A percentile compares a stretch with the other conserved stretches of the same genome.
Evolutionary conservation across 108 stramenopile genomes (phyloP).

Genomic region (Fistulifera pelliculosa): DNA sequence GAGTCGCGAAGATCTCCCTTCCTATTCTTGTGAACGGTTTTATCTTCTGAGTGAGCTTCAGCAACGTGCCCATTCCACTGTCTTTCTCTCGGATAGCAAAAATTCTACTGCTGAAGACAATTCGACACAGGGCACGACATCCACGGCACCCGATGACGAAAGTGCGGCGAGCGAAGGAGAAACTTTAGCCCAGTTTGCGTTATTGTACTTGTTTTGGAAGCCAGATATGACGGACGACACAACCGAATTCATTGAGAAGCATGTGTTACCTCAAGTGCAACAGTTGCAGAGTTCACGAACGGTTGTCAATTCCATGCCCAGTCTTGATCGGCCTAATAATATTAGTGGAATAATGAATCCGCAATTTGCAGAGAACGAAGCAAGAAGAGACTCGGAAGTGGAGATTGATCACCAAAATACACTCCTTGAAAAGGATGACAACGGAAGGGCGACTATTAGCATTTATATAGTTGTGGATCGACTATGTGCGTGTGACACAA

Average conservation of each 20-base stretch:
- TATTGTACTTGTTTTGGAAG: constrained; percentile 54
- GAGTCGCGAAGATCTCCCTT: constrained; percentile 1
- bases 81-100: constrained; percentile 33
- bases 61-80: constrained; percentile 24
- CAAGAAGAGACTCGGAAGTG: background rate
- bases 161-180: background rate
- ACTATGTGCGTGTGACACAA: constrained; percentile 8
- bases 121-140: background rate
- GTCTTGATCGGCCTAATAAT: background rate
- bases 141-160: constrained; percentile 4
- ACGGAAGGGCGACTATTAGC: background rate
- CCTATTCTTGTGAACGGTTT: constrained; percentile 29
- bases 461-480: constrained; percentile 29
- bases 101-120: too few relatives aligned
- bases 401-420: background rate
- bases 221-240: constrained; percentile 11
- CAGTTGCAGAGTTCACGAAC: constrained; percentile 1
- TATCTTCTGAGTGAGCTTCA: constrained; percentile 55
- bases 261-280: constrained; percentile 8
- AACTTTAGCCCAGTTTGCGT: constrained; percentile 22
- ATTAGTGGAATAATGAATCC: too few relatives aligned
- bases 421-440: background rate
- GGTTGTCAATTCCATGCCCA: constrained; percentile 21
- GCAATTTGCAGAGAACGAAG: too few relatives aligned
- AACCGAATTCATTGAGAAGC: constrained; percentile 3